Conservation (phyloP, 306 rosid genomes). For the Inga laurina region DNA sequence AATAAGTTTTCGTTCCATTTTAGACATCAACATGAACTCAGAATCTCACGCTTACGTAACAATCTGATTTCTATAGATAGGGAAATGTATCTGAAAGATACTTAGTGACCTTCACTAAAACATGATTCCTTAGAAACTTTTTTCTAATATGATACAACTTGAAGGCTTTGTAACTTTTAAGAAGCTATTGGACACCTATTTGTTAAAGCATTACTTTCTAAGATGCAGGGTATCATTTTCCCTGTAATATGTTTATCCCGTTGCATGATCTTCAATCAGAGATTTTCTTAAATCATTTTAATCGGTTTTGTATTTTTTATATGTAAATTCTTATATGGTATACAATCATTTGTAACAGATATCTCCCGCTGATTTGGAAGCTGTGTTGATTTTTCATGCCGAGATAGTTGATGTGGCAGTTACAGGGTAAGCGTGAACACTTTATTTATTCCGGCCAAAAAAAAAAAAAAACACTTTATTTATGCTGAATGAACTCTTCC, state of each 20-base stretch:
- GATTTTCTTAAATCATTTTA: neutral
- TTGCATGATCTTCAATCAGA: neutral
- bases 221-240: neutral
- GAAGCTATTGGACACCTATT: neutral
- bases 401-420: slow-evolving; percentile 54
- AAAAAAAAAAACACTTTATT: slow-evolving; percentile 2
- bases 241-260: neutral
- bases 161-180: no score
- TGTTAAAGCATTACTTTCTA: neutral
- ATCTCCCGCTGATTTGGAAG: slow-evolving; percentile 63
- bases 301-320: neutral
- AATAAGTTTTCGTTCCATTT: neutral
- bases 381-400: slow-evolving; percentile 41
- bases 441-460: no score
- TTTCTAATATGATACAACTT: no score
- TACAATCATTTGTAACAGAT: slow-evolving; percentile 39
- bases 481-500: neutral
- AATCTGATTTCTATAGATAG: neutral
- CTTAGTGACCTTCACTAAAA: no score
- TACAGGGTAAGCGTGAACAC: slow-evolving; percentile 34
- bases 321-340: neutral
- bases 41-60: neutral
- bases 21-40: neutral
- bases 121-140: no score
- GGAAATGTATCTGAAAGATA: neutral